Evolutionary conservation across 345 rosid genomes (phyloP).

Genomic region (Populus davidiana): DNA sequence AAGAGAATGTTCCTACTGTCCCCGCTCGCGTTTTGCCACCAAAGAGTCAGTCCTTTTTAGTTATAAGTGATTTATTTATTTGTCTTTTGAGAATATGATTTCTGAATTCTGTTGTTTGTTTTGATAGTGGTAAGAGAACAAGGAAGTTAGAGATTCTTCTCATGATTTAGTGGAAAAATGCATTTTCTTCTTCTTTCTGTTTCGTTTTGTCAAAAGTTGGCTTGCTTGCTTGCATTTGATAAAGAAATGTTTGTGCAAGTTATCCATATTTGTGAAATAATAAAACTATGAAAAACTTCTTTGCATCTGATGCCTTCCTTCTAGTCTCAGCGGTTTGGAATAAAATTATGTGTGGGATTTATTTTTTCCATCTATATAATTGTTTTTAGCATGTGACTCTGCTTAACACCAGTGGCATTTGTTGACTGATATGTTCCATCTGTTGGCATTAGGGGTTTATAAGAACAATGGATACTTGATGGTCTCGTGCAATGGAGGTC

Average conservation of each 20-base stretch:
- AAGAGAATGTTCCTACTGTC: conserved; percentile 41
- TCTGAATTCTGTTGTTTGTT: neutral
- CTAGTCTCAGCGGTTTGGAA: neutral
- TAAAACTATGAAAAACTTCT: neutral
- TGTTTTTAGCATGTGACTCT: neutral
- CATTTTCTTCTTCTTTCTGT: neutral
- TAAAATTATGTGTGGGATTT: neutral
- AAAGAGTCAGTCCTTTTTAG: conserved; percentile 52
- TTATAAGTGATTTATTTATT: neutral
- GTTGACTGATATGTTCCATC: neutral
- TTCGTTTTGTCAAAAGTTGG: neutral
- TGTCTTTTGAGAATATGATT: neutral
- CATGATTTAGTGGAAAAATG: neutral
- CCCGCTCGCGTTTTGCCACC: conserved; percentile 58
- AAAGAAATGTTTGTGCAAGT: conserved; percentile 3
- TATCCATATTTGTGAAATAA: neutral
- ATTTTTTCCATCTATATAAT: neutral
- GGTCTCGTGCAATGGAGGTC: conserved; percentile 95
- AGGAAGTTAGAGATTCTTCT: neutral
- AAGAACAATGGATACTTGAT: conserved; percentile 91
- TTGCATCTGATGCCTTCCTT: conserved; percentile 5
- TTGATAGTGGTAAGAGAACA: neutral
- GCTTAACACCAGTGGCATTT: neutral
- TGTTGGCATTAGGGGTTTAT: conserved; percentile 58
- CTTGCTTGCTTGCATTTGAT: neutral